phyloP scores from a whole-genome alignment of 2,329 filamentous ascomycete species.

The Colletotrichum paranaense region DNA sequence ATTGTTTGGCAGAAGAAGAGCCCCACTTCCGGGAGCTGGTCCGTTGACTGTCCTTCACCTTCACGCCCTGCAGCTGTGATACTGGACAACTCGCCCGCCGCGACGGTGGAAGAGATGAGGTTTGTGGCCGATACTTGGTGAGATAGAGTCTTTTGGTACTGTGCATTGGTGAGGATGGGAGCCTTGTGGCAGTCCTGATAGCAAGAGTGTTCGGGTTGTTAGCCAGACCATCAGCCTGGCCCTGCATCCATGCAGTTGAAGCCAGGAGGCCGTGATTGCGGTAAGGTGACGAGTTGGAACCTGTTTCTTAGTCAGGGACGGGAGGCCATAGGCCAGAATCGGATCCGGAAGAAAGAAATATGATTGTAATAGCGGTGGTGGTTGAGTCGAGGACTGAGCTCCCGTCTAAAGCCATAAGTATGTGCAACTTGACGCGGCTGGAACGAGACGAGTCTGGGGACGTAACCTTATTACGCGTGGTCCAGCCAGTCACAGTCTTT shows the following conservation, averaged over 20 bases:
- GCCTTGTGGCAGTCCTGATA: not conserved
- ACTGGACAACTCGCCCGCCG: conserved; percentile 13
- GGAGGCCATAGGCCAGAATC: conserved; percentile 5
- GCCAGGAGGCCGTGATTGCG: not conserved
- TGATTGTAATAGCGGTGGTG: no score
- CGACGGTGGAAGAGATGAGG: not conserved
- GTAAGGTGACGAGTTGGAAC: not conserved
- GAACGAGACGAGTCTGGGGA: conserved; percentile 35
- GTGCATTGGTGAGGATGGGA: not conserved
- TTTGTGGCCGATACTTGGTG: not conserved
- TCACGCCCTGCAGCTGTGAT: not conserved
- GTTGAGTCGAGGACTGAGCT: not conserved
- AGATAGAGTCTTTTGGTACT: not conserved
- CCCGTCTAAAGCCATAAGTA: not conserved
- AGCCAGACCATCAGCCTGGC: not conserved
- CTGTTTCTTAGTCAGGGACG: conserved; percentile 15
- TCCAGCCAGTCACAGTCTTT: conserved; percentile 17
- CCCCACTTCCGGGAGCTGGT: not conserved
- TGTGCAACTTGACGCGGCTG: conserved; percentile 28
- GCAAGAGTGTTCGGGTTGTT: not conserved
- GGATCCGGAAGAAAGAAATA: conserved; percentile 8
- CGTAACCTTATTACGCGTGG: conserved; percentile 26
- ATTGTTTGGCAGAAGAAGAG: not conserved
- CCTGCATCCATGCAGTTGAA: not conserved
- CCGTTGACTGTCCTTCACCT: not conserved